Base-by-base conservation (phyloP, 1,284 basidiomycete species). In the Pascua sp. region DNA sequence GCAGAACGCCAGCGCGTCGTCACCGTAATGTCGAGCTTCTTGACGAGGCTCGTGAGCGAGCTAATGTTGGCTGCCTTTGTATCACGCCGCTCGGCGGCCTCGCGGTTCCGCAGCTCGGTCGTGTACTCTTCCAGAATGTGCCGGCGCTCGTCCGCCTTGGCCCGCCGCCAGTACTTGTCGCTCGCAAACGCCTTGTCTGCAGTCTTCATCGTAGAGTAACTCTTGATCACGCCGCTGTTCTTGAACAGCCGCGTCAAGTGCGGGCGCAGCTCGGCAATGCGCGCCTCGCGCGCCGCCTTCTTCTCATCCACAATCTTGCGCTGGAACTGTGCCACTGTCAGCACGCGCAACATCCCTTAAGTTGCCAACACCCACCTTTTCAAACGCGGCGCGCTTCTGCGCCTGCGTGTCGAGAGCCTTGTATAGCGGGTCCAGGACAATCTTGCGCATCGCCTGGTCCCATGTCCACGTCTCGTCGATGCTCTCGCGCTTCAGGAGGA, bases 351-450 rank as follows among this genome's bases (percentile, higher is more conserved):
- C 12, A 46, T 36, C 18, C 48, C 46, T 41, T 41, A 43, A 12
- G 40, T 42, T 42, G 40, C 4, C n/a, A 42, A 11, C 8, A 4
- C 82, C 43, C 50, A 90, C 91, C 83, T 92, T 93, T 75, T 92
- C 89, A 84, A 88, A 99, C 48, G 88, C 87, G 47, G 86, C 81
- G 78, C 97, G 98, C 80, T 95, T 94, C 78, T 98, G 92, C 4
- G 91, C 90, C 51, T 98, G 81, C 47, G 90, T 91, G 72, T 90
- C 91, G 60, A 98, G 81, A 49, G 92, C 89, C 80, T 94, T 96
- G 80, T 97, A 98, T 64, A 97, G 79, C 42, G 96, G 94, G 80
- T 98, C 95, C 66, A 93, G 97, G 77, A 99, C 94, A 76, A 96
- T 92, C 66, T 89, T 88, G 68, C 95, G 85, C 89, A 98, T 96